These are phyloP conservation scores for Evernia prunastri DNA, from an alignment of 495 filamentous ascomycete genomes.

Conservation along the genomic window DNA sequence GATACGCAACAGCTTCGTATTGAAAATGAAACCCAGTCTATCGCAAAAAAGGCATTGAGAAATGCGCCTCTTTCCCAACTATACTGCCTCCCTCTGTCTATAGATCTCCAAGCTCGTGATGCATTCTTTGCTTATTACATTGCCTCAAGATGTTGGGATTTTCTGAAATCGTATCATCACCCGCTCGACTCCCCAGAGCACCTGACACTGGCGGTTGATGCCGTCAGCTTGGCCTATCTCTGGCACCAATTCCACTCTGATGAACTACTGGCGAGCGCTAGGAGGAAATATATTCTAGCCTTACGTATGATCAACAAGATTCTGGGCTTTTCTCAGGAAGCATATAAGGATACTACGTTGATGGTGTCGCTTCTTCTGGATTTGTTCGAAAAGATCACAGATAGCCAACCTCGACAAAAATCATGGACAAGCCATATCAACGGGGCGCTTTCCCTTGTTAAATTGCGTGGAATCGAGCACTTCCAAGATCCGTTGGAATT, in stretches of 20 bases:
- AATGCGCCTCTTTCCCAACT: neutral
- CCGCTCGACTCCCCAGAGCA: constrained; percentile 5
- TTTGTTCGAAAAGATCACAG: constrained; percentile 29
- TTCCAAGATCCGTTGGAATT: constrained; percentile 20
- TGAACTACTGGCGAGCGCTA: constrained; percentile 12
- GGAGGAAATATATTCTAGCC: constrained; percentile 19
- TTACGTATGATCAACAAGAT: constrained; percentile 19
- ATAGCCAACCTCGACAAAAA: constrained; percentile 11
- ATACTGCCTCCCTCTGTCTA: neutral
- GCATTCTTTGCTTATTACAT: constrained; percentile 26
- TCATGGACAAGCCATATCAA: constrained; percentile 29
- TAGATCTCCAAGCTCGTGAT: constrained; percentile 19
- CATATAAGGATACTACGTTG: constrained; percentile 21
- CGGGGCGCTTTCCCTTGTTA: constrained; percentile 31
- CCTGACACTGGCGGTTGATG: constrained; percentile 22
- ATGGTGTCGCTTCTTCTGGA: constrained; percentile 28
- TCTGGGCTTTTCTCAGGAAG: constrained; percentile 7
- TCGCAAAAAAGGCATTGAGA: neutral
- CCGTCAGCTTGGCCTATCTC: constrained; percentile 26
- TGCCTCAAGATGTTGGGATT: constrained; percentile 19
- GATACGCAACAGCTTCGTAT: constrained; percentile 15
- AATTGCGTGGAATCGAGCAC: constrained; percentile 23
- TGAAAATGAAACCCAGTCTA: constrained; percentile 6
- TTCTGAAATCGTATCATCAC: constrained; percentile 17
- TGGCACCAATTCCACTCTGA: constrained; percentile 10